phyloP scores from a whole-genome alignment of 768 basidiomycete species.

The Neoboletus brunneissimus region DNA sequence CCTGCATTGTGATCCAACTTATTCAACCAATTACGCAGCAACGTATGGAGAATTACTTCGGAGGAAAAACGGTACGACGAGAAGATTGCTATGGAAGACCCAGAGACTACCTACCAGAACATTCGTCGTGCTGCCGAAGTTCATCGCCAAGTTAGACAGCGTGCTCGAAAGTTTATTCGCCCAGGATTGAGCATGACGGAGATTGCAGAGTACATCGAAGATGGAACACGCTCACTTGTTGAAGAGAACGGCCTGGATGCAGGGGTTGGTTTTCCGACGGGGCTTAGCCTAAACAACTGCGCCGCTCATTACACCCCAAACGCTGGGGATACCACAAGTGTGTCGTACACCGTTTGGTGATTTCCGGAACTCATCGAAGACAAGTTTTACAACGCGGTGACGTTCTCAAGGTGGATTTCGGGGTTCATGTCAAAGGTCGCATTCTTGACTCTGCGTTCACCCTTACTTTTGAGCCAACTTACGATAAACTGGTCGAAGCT shows the following conservation, averaged over 20 bases:
- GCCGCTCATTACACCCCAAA: constrained; percentile 98
- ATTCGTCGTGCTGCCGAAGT: constrained; percentile 95
- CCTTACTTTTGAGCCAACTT: constrained; percentile 82
- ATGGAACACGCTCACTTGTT: constrained; percentile 85
- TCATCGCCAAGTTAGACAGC: constrained; percentile 84
- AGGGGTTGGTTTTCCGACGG: constrained; percentile 96
- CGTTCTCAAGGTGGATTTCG: constrained; percentile 95
- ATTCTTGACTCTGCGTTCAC: constrained; percentile 98
- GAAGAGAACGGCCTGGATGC: constrained; percentile 84
- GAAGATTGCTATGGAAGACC: constrained; percentile 71
- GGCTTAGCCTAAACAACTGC: constrained; percentile 88
- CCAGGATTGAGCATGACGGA: constrained; percentile 95
- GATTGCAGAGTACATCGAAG: constrained; percentile 91
- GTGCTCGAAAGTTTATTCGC: constrained; percentile 78
- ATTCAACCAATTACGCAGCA: constrained; percentile 47
- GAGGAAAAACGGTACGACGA: constrained; percentile 90
- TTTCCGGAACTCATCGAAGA: constrained; percentile 6
- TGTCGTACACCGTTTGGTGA: constrained; percentile 24
- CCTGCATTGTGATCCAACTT: neutral
- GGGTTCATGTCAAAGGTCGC: constrained; percentile 95
- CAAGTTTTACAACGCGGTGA: constrained; percentile 80
- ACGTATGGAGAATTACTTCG: constrained; percentile 82
- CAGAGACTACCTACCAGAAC: constrained; percentile 79
- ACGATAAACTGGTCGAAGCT: constrained; percentile 84
- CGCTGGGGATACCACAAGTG: constrained; percentile 82